Evolutionary conservation across 768 basidiomycete species (phyloP), one percentile per base, ranked within the genome.

Genomic region (Brasilioporus rufonigricans): DNA sequence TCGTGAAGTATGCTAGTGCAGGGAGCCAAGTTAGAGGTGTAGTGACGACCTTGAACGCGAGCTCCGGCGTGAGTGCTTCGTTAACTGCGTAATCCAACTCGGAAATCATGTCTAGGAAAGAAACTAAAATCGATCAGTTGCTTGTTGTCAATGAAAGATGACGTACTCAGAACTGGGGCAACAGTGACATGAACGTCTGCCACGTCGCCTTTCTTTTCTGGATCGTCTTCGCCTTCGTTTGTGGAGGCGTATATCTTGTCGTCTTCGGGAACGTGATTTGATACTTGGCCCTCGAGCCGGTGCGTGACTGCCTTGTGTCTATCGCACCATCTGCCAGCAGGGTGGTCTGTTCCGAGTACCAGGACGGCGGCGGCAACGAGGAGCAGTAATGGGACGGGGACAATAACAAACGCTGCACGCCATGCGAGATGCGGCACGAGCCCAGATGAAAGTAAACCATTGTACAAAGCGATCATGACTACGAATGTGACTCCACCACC

Each of bases 331-430:
- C 32, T 55, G 19, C 54, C 54, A 38, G 48, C 54, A 9, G 54
- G 54, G 23, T 55, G 54, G 29, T 55, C 54, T 5, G 54, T 55
- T 18, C 54, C 54, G 11, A 55, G 39, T 38, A 50, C 36, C 48
- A 55, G 18, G 44, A 50, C 8, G 9, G 54, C 26, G 4, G 19
- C 4, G 6, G 82, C 81, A 10, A 76, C 72, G 21, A 70, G 41
- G 48, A 83, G 65, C 3, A 85, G 70, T 33, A 79, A 66, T 1
- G 83, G 83, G 0, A 80, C 79, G 3, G 83, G 82, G n/a, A 84
- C 77, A 38, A 81, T 71, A 3, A 71, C 82, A 59, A 84, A 85
- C 1, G 82, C 68, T 5, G 73, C 77, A 44, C 84, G 68, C 84
- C 84, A 85, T 5, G 83, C 79, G 0, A 71, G 55, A 53, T 77